Evolutionary conservation across 352 stramenopile species (phyloP).

Genomic region (Thraustochytrium aureum): DNA sequence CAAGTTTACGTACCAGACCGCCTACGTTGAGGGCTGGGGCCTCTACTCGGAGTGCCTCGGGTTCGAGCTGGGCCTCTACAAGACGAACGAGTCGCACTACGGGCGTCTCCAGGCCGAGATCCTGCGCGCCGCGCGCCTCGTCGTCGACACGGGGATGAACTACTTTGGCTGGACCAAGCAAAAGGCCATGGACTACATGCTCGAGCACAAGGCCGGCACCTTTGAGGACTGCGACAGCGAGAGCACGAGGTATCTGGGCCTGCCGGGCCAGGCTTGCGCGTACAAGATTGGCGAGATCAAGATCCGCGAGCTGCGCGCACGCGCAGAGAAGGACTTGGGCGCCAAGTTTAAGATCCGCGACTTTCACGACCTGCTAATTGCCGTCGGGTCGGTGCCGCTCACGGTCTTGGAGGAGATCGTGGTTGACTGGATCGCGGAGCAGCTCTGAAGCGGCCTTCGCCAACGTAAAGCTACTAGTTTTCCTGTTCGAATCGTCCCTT

Average conservation of each 20-base stretch:
- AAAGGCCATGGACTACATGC: constrained; percentile 60
- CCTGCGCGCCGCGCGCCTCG: constrained; percentile 58
- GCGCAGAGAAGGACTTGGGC: constrained; percentile 57
- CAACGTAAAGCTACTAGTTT: too few species aligned
- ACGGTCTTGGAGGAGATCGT: constrained; percentile 60
- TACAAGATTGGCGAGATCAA: constrained; percentile 64
- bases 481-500: too few species aligned
- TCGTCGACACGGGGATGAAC: constrained; percentile 65
- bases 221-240: constrained; percentile 61
- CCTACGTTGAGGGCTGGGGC: constrained; percentile 63
- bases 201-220: constrained; percentile 61
- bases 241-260: constrained; percentile 60
- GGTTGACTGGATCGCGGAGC: constrained; percentile 56
- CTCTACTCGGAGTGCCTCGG: constrained; percentile 59
- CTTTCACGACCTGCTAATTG: constrained; percentile 62
- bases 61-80: constrained; percentile 61
- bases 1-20: constrained; percentile 62
- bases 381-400: constrained; percentile 59
- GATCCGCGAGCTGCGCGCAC: constrained; percentile 56
- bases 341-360: constrained; percentile 60
- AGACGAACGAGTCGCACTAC: constrained; percentile 57
- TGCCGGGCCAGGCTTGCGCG: constrained; percentile 61
- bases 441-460: too few species aligned
- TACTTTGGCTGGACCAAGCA: constrained; percentile 59
- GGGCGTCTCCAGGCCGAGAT: constrained; percentile 61